These are phyloP conservation scores for Tolypocladium paradoxum DNA, from an alignment of 2,329 filamentous ascomycete species.

Conservation along the genomic window DNA sequence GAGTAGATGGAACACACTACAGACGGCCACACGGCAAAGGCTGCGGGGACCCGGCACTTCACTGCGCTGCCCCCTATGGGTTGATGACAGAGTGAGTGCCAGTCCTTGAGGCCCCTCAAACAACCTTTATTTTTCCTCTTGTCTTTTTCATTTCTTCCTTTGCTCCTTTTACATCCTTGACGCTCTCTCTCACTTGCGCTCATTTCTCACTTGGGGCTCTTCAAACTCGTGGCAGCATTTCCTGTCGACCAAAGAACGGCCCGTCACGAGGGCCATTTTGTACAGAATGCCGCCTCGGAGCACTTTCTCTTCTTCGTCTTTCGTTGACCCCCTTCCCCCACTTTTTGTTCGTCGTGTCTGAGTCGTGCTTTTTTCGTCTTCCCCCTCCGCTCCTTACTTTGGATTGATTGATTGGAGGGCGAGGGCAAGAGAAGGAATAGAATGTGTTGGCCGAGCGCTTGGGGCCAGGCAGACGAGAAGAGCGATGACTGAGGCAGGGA, in stretches of 20 bases:
- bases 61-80: background rate
- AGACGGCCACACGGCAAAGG: constrained; percentile 11
- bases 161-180: background rate
- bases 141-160: background rate
- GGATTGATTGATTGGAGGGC: background rate
- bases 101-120: constrained; percentile 2
- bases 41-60: constrained; percentile 6
- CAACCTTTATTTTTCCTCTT: constrained; percentile 1
- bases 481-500: background rate
- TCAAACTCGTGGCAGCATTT: background rate
- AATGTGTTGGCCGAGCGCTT: background rate
- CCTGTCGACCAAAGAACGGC: background rate
- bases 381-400: background rate
- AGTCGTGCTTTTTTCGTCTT: background rate
- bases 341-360: background rate
- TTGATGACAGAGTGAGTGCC: background rate
- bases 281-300: background rate
- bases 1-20: constrained; percentile 13
- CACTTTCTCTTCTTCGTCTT: background rate
- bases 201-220: background rate
- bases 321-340: background rate
- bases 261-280: background rate
- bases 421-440: background rate
- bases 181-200: too few relatives aligned
- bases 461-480: background rate